Evolutionary conservation across 164 flowering plant genomes (phyloP).

Genomic region (Cinnamomum chago): DNA sequence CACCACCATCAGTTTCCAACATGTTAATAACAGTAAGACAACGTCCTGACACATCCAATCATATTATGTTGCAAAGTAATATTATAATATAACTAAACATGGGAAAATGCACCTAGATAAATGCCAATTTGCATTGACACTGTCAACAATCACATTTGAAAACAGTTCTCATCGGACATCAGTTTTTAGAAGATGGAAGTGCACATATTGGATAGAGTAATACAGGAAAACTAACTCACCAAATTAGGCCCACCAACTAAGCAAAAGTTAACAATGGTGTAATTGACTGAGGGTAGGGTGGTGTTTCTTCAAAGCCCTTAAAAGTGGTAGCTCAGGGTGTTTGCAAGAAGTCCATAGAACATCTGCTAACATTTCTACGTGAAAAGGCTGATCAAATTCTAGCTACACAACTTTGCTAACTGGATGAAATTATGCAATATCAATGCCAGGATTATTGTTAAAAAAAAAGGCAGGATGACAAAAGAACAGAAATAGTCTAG

Average conservation of each 20-base stretch:
- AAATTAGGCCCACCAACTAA: no score
- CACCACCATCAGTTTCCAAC: background rate
- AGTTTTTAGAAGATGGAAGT: background rate
- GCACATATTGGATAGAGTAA: background rate
- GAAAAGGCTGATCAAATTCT: background rate
- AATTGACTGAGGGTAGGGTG: no score
- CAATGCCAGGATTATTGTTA: background rate
- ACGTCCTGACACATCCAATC: background rate
- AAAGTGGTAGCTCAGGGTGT: no score
- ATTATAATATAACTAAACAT: background rate
- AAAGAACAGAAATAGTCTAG: background rate
- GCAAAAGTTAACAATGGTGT: no score
- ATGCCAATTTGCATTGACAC: background rate
- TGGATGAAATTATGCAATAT: no score
- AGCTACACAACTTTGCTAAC: background rate
- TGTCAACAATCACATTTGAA: background rate
- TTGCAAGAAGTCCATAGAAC: background rate
- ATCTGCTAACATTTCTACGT: background rate
- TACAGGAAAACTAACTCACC: no score
- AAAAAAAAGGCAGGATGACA: background rate
- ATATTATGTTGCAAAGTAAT: background rate
- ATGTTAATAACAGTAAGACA: background rate
- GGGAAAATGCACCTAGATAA: background rate
- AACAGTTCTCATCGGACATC: background rate
- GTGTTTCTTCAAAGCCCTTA: background rate